phyloP scores from a whole-genome alignment of 2,329 filamentous ascomycete genomes.

The Diaporthe vaccinii region DNA sequence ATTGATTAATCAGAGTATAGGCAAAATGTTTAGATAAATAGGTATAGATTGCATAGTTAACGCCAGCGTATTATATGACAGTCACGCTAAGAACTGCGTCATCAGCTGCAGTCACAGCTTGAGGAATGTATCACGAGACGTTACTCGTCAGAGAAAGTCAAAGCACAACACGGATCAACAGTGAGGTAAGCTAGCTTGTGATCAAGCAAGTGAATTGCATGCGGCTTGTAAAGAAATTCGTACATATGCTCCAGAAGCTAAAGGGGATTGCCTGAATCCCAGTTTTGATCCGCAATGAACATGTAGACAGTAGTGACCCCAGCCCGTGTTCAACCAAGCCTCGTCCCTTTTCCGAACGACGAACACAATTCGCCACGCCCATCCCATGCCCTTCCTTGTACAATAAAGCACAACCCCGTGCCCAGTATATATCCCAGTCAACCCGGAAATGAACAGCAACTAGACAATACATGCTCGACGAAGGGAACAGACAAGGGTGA shows the following conservation, averaged over 20 bases:
- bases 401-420: background rate
- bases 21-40: background rate
- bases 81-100: background rate
- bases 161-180: background rate
- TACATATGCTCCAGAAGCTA: background rate
- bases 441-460: background rate
- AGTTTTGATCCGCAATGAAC: background rate
- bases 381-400: background rate
- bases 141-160: background rate
- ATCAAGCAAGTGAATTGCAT: background rate
- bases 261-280: constrained; percentile 8
- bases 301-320: background rate
- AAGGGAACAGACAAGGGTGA: background rate
- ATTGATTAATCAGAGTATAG: background rate
- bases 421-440: background rate
- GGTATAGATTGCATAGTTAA: background rate
- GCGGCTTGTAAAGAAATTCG: background rate
- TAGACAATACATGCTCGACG: background rate
- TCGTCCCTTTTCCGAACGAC: background rate
- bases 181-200: background rate
- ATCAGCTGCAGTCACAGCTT: no score
- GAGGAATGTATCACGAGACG: no score
- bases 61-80: background rate
- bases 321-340: background rate
- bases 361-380: background rate